Base-by-base conservation (phyloP, 345 rosid genomes). In the Psidium friedrichsthalianum region DNA sequence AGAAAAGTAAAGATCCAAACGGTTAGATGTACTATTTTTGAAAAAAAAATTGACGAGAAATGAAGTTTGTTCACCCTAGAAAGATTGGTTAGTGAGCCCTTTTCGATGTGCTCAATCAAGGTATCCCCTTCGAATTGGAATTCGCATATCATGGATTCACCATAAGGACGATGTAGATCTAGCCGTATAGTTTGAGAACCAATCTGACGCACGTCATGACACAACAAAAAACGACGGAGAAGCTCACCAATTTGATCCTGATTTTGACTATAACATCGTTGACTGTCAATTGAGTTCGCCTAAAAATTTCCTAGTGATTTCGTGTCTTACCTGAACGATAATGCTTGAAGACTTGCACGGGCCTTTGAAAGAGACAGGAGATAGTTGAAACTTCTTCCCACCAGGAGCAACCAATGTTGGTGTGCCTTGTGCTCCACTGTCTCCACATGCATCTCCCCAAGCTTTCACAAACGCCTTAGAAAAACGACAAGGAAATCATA, bases 401-500 rank as follows among this genome's bases (percentile, higher is more conserved):
- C 27, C 61, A 3, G 91, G 89, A 14, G 87, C 85, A 11, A 36
- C 54, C 5, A 91, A 89, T 21, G 64, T 86, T 14, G 87, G 74
- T 11, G 57, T 25, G 5, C 53, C 89, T 6, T 1, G n/a, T 36
- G 13, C 24, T 83, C 53, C 86, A 5, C 3, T 29, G 24, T 82
- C 64, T 85, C 74, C 83, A 69, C 91, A 90, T 8, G 85, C 3
- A 44, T 54, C 83, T 82, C 44, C 55, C 93, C 93, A 88, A 16
- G 90, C 86, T 42, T 78, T 84, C 6, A 42, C 4, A 74, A 91
- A 91, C 2, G 93, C 93, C 93, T 89, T 10, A 22, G 13, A 18
- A 82, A 54, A 52, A 52, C 14, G 55, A 52, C 53, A 27, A 82
- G 36, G 44, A 82, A 47, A 51, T 81, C 0, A 49, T 51, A 0